These are phyloP conservation scores for Heracleum sosnowskyi DNA, from an alignment of 129 eudicot species.

Conservation along the genomic window DNA sequence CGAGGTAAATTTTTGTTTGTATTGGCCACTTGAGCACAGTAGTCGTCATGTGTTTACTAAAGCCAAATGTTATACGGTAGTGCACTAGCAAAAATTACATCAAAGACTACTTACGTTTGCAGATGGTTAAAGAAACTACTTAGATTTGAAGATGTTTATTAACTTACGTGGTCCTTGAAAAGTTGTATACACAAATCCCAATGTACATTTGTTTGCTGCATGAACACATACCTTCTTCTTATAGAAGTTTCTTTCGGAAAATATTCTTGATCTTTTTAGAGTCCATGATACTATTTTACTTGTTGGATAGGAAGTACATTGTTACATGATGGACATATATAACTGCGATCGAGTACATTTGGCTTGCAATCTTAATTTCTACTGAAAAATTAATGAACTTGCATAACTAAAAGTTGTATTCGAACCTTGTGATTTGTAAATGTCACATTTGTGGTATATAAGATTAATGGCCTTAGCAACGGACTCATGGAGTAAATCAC, in stretches of 20 bases:
- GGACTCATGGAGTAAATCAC: neutral
- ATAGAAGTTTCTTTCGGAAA: neutral
- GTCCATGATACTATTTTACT: neutral
- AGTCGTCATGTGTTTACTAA: neutral
- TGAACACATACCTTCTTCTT: neutral
- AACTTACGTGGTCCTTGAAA: neutral
- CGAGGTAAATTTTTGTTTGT: conserved; percentile 28
- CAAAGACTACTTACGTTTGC: neutral
- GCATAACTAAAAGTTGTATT: neutral
- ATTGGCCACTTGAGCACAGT: neutral
- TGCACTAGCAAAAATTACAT: neutral
- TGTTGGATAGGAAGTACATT: neutral
- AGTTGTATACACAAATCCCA: neutral
- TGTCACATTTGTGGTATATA: neutral
- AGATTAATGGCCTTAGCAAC: neutral
- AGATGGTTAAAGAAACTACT: neutral
- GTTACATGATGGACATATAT: neutral
- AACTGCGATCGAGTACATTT: neutral
- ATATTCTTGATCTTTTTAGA: neutral
- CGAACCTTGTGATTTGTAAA: neutral
- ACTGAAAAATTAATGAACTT: neutral
- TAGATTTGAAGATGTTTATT: neutral
- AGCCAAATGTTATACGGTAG: neutral
- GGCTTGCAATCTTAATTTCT: neutral
- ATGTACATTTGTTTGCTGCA: neutral